phyloP scores from a whole-genome alignment of 768 basidiomycete species.

The Ephemerocybe angulata region DNA sequence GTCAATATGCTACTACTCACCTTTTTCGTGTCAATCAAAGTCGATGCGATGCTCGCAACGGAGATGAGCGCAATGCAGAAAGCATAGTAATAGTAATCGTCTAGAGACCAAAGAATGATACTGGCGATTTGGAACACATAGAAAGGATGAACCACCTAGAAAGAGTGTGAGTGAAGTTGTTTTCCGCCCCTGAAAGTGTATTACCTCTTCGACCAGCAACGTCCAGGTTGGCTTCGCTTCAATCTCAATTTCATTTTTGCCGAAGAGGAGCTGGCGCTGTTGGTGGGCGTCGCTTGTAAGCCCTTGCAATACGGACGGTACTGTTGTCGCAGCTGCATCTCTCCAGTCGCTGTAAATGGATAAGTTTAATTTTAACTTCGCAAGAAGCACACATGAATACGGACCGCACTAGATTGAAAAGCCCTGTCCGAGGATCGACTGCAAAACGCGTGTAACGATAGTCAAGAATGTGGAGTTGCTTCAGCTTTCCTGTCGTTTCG shows the following conservation, averaged over 20 bases:
- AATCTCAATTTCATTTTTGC: constrained; percentile 84
- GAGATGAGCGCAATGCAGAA: constrained; percentile 95
- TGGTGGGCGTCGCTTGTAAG: constrained; percentile 48
- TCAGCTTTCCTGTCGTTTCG: constrained; percentile 36
- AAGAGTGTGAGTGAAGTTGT: constrained; percentile 3
- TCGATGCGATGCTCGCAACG: constrained; percentile 75
- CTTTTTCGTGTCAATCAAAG: constrained; percentile 89
- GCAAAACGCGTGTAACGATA: constrained; percentile 93
- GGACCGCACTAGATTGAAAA: constrained; percentile 80
- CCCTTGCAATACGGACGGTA: constrained; percentile 63
- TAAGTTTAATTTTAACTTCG: neutral
- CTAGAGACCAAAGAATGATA: constrained; percentile 89
- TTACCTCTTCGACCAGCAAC: constrained; percentile 85
- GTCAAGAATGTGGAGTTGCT: constrained; percentile 67
- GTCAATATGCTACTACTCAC: constrained; percentile 34
- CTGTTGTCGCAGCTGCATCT: constrained; percentile 67
- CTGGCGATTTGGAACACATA: constrained; percentile 98
- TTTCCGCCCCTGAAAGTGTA: neutral
- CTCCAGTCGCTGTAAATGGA: constrained; percentile 74
- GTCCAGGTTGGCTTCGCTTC: constrained; percentile 76
- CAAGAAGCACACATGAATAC: constrained; percentile 15
- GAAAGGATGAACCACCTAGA: constrained; percentile 88
- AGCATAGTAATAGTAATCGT: constrained; percentile 96
- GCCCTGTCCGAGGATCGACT: constrained; percentile 76
- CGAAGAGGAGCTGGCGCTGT: constrained; percentile 76